These are phyloP conservation scores for Drechmeria coniospora DNA, from an alignment of 2,329 filamentous ascomycete species.

Conservation along the genomic window DNA sequence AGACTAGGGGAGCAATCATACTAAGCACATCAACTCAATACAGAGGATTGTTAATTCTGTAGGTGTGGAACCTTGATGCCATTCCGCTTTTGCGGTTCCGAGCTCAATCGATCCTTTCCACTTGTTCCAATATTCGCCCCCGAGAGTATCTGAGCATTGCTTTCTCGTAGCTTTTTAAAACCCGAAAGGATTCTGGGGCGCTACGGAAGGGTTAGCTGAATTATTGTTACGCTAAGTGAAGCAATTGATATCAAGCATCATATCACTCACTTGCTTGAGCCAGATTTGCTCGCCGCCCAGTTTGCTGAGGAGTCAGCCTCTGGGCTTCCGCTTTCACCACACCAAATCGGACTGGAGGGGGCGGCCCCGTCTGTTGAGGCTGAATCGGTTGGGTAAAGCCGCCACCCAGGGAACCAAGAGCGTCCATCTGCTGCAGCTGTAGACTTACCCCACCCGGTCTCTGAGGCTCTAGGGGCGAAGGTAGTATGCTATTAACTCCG, in stretches of 20 bases:
- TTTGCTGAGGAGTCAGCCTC: slow-evolving; percentile 72
- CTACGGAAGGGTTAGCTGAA: too few relatives aligned
- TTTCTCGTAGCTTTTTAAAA: slow-evolving; percentile 17
- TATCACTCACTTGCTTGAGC: slow-evolving; percentile 80
- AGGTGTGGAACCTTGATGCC: too few relatives aligned
- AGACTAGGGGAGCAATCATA: too few relatives aligned
- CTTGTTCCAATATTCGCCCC: too few relatives aligned
- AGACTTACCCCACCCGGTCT: slow-evolving; percentile 34
- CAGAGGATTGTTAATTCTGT: too few relatives aligned
- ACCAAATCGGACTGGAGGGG: slow-evolving; percentile 81
- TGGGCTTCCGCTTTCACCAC: slow-evolving; percentile 55
- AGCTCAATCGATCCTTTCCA: too few relatives aligned
- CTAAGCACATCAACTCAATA: too few relatives aligned
- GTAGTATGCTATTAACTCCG: slow-evolving; percentile 42
- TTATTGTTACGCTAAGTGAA: too few relatives aligned
- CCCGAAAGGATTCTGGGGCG: slow-evolving; percentile 38
- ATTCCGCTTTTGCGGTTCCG: too few relatives aligned
- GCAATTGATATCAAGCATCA: not conserved
- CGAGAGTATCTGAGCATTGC: not conserved
- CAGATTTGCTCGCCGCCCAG: slow-evolving; percentile 79
- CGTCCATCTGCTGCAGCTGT: slow-evolving; percentile 33
- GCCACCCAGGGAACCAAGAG: slow-evolving; percentile 35
- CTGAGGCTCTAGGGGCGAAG: slow-evolving; percentile 44
- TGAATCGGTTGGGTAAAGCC: slow-evolving; percentile 33
- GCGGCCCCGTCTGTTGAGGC: slow-evolving; percentile 43